Base-by-base conservation (phyloP, 208 protist species). In the Blastocrithidia nonstop region DNA sequence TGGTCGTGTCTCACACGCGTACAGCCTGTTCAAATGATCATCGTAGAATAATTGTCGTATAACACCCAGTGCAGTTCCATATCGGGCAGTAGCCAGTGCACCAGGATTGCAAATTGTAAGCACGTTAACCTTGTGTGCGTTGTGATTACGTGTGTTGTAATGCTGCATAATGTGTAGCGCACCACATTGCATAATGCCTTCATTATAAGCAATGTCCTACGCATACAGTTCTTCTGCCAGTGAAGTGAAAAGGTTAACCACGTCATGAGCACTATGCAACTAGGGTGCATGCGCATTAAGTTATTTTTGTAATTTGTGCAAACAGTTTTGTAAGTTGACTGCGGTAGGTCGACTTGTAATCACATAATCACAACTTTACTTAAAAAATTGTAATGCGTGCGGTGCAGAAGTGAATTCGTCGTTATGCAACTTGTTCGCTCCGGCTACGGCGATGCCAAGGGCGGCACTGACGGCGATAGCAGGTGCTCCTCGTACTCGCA, bases 31-130 rank as follows among this genome's bases (percentile, higher is more conserved):
- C n/a, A 96, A 62, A n/a, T 67, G 24, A 16, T 58, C 71, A 21
- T 75, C 48, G 53, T 86, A 82, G 55, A 92, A 79, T 1, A 95
- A 58, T 40, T 79, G 68, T 6, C 91, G 74, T 45, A 97, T 88
- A 9, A 96, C 80, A 39, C 91, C 89, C 20, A 97, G 74, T 0
- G 94, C 94, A 3, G 91, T 97, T 48, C 88, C 88, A 69, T 94
- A 92, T 46, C 81, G 74, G 2, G 82, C 77, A 8, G 88, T 95
- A 1, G 91, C 94, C 9, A 96, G 67, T 11, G 89, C 88, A 6
- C 90, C 93, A 4, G 91, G 95, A 64, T 97, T 96, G 77, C 93
- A 97, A 46, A 96, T 91, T n/a, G 90, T 97, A 15, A 95, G 66
- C 11, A 97, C 42, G 25, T 49, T 33, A 8, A 92, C n/a, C 11